These are phyloP conservation scores for Podila clonocystis DNA, from an alignment of 192 early-diverging fungal species.

Conservation along the genomic window DNA sequence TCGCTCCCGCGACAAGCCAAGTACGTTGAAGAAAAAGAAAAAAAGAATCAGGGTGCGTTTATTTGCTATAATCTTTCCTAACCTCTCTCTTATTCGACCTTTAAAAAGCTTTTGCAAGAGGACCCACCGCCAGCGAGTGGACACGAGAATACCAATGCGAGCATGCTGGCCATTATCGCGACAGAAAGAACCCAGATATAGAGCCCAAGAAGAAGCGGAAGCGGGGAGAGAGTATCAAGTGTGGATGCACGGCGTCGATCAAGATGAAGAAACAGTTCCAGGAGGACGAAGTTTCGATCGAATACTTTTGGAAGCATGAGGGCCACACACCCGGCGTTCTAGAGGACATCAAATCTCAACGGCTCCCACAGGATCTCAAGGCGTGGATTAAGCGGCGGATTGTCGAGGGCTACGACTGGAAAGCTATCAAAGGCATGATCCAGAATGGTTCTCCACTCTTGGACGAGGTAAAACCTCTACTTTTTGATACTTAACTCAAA, in stretches of 20 bases:
- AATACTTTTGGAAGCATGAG: slow-evolving; percentile 46
- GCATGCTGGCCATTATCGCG: slow-evolving; percentile 45
- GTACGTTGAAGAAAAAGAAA: slow-evolving; percentile 7
- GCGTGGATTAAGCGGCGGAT: slow-evolving; percentile 36
- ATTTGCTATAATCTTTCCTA: neutral
- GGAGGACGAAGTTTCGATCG: slow-evolving; percentile 36
- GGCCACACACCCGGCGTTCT: slow-evolving; percentile 40
- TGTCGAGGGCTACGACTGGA: slow-evolving; percentile 40
- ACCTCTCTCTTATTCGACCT: neutral
- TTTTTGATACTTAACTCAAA: neutral
- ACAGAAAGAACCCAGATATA: slow-evolving; percentile 41
- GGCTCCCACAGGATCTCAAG: slow-evolving; percentile 45
- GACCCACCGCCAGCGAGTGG: slow-evolving; percentile 48
- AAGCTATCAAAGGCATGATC: slow-evolving; percentile 28
- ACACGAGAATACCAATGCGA: slow-evolving; percentile 43
- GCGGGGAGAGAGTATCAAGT: slow-evolving; percentile 38
- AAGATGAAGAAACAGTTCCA: slow-evolving; percentile 44
- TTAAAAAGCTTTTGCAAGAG: slow-evolving; percentile 29
- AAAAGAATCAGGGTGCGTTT: neutral
- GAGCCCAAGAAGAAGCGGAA: slow-evolving; percentile 47
- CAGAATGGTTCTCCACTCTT: slow-evolving; percentile 23
- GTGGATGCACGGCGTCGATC: slow-evolving; percentile 47
- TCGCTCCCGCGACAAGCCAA: slow-evolving; percentile 34
- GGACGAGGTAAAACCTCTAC: slow-evolving; percentile 22
- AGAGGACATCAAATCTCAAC: slow-evolving; percentile 47